Conservation (phyloP, 2,329 filamentous ascomycete genomes). For the Talaromyces sp. region DNA sequence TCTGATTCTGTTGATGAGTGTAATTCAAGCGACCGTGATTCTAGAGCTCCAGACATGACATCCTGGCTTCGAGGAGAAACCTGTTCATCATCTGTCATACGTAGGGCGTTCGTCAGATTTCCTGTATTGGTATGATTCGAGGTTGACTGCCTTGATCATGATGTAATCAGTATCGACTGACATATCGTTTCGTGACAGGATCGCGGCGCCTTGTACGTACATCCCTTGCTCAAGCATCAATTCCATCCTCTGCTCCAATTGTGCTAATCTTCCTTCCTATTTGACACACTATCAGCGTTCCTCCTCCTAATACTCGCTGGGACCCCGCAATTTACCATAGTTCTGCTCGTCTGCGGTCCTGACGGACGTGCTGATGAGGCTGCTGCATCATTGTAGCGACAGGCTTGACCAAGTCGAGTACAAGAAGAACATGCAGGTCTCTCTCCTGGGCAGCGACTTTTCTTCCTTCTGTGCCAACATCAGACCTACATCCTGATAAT, state of each 20-base stretch:
- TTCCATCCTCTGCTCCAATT: constrained; percentile 19
- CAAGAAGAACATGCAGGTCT: constrained; percentile 24
- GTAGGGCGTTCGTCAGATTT: neutral
- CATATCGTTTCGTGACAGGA: neutral
- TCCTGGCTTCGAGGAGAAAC: neutral
- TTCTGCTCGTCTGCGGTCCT: neutral
- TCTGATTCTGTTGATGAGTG: neutral
- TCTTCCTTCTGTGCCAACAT: constrained; percentile 21
- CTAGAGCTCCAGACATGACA: neutral
- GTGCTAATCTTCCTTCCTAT: constrained; percentile 17
- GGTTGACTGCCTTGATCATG: neutral
- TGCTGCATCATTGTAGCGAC: constrained; percentile 17
- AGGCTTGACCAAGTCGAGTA: constrained; percentile 21
- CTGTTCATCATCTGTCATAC: neutral
- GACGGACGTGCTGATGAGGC: neutral
- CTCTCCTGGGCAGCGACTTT: constrained; percentile 25
- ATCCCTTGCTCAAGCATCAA: constrained; percentile 15
- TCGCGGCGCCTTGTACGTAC: constrained; percentile 3
- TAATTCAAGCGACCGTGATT: neutral
- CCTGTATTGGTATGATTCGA: neutral
- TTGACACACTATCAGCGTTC: neutral
- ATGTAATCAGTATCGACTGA: neutral
- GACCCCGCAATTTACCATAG: neutral
- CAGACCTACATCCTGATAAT: neutral
- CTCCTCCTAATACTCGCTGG: neutral